A percentile compares a stretch with the other conserved stretches of the same genome.
These are phyloP conservation scores for Plasmodium inui DNA, from an alignment of 169 alveolate genomes.

Conservation along the genomic window DNA sequence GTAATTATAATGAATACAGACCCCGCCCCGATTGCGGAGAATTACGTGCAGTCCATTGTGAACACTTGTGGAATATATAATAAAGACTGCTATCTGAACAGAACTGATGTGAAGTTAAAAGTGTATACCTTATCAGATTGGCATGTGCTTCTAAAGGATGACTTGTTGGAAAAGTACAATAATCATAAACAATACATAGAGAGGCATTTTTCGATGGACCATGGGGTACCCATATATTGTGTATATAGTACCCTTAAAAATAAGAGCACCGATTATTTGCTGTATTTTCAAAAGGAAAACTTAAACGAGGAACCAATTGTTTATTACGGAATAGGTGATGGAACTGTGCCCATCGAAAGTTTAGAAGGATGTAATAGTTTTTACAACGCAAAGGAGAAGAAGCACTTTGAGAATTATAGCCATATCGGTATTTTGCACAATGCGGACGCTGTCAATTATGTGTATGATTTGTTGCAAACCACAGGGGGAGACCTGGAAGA, in stretches of 20 bases:
- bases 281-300: conserved; percentile 7
- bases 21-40: conserved; percentile 17
- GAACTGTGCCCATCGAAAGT: conserved; percentile 41
- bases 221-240: conserved; percentile 60
- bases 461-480: conserved; percentile 7
- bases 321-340: conserved; percentile 56
- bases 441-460: conserved; percentile 1
- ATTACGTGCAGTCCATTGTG: conserved; percentile 3
- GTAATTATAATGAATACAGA: conserved; percentile 38
- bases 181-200: conserved; percentile 23
- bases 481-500: not conserved
- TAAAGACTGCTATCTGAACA: conserved; percentile 24
- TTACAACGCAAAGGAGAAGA: not conserved
- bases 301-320: conserved; percentile 14
- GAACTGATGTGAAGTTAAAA: conserved; percentile 35
- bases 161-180: conserved; percentile 15
- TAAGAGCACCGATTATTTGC: conserved; percentile 31
- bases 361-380: conserved; percentile 32
- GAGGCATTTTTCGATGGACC: conserved; percentile 24
- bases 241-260: conserved; percentile 24
- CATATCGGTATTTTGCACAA: conserved; percentile 22
- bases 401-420: conserved; percentile 1
- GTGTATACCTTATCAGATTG: conserved; percentile 54
- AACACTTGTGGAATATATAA: conserved; percentile 41
- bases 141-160: conserved; percentile 34